These are phyloP conservation scores for Cytospora schulzeri DNA, from an alignment of 2,329 filamentous ascomycete genomes.

Conservation along the genomic window DNA sequence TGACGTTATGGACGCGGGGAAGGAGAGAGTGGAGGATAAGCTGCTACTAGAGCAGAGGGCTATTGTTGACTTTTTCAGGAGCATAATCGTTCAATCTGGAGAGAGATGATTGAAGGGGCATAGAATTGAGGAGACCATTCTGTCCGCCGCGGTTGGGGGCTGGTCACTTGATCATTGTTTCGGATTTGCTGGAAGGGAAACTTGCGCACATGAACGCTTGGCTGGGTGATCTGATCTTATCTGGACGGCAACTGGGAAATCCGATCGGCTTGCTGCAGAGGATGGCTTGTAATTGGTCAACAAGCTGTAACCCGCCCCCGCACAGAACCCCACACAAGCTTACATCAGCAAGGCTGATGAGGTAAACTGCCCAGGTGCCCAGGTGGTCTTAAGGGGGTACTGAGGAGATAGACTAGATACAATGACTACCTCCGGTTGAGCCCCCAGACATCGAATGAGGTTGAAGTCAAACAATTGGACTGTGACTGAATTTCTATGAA, in stretches of 20 bases:
- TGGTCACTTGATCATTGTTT: background rate
- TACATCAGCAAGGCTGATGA: conserved; percentile 1
- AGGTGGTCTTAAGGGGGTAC: background rate
- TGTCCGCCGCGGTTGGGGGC: conserved; percentile 9
- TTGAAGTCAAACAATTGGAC: background rate
- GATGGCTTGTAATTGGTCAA: background rate
- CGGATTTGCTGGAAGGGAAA: background rate
- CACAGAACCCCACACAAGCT: background rate
- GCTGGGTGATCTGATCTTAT: background rate
- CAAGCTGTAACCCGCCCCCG: background rate
- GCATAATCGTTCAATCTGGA: conserved; percentile 28
- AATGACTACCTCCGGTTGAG: no score
- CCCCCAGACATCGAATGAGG: no score
- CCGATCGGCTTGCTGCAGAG: background rate
- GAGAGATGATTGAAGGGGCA: conserved; percentile 19
- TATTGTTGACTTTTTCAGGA: conserved; percentile 34
- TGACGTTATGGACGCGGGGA: conserved; percentile 33
- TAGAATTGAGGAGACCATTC: conserved; percentile 14
- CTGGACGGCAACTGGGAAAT: background rate
- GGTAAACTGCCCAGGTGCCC: no score
- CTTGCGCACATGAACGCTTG: background rate
- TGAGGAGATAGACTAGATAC: no score
- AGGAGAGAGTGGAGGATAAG: conserved; percentile 26
- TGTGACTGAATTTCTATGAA: background rate
- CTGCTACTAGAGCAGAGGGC: conserved; percentile 33